Base-by-base conservation (phyloP, 352 stramenopile species). In the Phytophthora ramorum region DNA sequence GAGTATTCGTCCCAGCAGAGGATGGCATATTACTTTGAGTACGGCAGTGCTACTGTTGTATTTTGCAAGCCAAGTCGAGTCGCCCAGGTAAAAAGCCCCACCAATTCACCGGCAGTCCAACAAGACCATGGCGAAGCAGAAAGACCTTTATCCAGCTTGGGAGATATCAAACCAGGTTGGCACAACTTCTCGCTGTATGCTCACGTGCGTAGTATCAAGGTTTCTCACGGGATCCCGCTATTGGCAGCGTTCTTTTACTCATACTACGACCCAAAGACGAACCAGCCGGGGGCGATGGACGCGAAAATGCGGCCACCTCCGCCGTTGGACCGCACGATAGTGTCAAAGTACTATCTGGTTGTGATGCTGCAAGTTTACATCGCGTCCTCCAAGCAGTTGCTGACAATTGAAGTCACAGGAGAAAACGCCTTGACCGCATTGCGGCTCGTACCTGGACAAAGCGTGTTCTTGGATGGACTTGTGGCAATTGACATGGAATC, bases 231-330 rank as follows among this genome's bases (percentile, higher is more conserved):
- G 0, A 79, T 87, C 12, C 80, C 83, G 8, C 63, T 91, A 17
- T 68, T 91, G n/a, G 83, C 79, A n/a, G 79, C 83, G 7, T 90
- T 78, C 55, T 90, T 90, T 47, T 76, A 86, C 56, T 66, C 83
- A 13, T 90, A 91, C 50, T 91, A 91, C 63, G 77, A 90, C 32
- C 61, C 75, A 0, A 89, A 87, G 46, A 89, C 77, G 10, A 79
- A 85, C 6, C 73, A 77, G 41, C 35, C 30, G 19, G 38, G 26
- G 4, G 40, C 47, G 17, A 52, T 46, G 10, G 51, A 55, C 5
- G 38, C 55, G 4, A 52, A 47, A 14, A 52, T 57, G 6, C 54
- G 59, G 24, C 46, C 60, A 13, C 32, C 62, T 7, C 76, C 65
- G 9, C 58, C 69, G 7, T 58, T 85, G 22, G 66, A 89, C 19